Percentiles rank a stretch among this genome's conserved stretches.
Evolutionary conservation across 1,139 yeast species (phyloP).

Genomic region (Yamadazyma membranifaciens): DNA sequence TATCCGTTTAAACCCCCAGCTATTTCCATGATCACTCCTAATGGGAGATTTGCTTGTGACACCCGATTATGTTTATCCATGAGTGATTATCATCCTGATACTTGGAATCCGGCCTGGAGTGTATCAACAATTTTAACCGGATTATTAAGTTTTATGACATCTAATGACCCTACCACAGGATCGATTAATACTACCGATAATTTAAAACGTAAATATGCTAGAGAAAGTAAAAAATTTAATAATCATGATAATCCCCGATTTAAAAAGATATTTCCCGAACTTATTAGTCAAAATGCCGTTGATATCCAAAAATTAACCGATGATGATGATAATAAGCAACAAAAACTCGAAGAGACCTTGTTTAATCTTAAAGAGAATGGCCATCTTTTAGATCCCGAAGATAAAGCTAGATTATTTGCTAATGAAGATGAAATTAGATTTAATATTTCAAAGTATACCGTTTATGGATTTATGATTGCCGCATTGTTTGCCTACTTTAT

Average conservation of each 20-base stretch:
- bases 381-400: constrained; percentile 43
- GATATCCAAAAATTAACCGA: constrained; percentile 19
- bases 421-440: constrained; percentile 14
- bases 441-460: constrained; percentile 12
- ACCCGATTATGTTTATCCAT: constrained; percentile 81
- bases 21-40: constrained; percentile 85
- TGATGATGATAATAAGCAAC: constrained; percentile 13
- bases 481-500: constrained; percentile 26
- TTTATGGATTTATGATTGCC: constrained; percentile 34
- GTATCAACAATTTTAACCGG: constrained; percentile 86
- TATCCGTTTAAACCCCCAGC: constrained; percentile 94
- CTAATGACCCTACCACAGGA: constrained; percentile 41
- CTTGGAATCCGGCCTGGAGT: constrained; percentile 97
- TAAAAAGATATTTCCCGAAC: constrained; percentile 64
- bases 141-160: constrained; percentile 83
- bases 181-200: constrained; percentile 36
- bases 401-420: constrained; percentile 39
- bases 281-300: constrained; percentile 46
- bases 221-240: constrained; percentile 69
- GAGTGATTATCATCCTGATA: constrained; percentile 90
- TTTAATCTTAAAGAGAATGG: constrained; percentile 23
- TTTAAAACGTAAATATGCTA: constrained; percentile 37
- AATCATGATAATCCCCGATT: constrained; percentile 54
- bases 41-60: constrained; percentile 76
- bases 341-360: constrained; percentile 15